Evolutionary conservation across 768 basidiomycete species (phyloP).

Genomic region (Phanerochaete carnosa): DNA sequence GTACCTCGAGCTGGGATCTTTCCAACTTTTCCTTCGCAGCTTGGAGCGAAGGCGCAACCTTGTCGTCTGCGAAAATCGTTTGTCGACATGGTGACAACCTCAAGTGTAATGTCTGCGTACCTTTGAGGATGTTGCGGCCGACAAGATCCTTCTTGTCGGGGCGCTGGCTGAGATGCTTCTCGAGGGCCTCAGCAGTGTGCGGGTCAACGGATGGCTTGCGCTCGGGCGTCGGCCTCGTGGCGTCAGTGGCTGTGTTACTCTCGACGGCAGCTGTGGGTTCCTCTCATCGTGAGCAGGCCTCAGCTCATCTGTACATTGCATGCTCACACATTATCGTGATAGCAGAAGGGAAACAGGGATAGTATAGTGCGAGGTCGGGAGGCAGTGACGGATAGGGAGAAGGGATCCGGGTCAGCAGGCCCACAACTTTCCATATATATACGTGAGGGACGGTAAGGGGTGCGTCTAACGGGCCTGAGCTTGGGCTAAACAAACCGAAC

Average conservation of each 20-base stretch:
- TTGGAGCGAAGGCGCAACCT: slow-evolving; percentile 56
- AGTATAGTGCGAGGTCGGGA: not conserved
- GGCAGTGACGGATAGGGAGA: not conserved
- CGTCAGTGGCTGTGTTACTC: slow-evolving; percentile 4
- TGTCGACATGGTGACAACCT: not conserved
- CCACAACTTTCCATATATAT: slow-evolving; percentile 4
- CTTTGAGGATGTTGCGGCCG: slow-evolving; percentile 70
- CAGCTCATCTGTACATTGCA: not conserved
- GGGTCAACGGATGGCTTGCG: slow-evolving; percentile 32
- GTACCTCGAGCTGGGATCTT: slow-evolving; percentile 60
- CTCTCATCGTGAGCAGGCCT: not conserved
- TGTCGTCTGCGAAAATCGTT: slow-evolving; percentile 45
- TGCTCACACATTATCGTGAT: not conserved
- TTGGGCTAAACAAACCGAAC: not conserved
- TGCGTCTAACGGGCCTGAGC: not conserved
- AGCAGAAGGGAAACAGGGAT: not conserved
- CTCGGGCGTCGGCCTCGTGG: slow-evolving; percentile 11
- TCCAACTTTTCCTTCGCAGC: slow-evolving; percentile 59
- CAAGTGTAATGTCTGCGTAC: slow-evolving; percentile 23
- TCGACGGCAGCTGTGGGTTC: not conserved
- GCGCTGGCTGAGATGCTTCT: slow-evolving; percentile 49
- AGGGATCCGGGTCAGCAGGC: not conserved
- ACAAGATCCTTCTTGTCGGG: slow-evolving; percentile 62
- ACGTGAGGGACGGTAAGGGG: not conserved
- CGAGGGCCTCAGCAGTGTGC: slow-evolving; percentile 42